Evolutionary conservation across 106 monocot species (phyloP), one percentile per base, ranked within the genome.

Genomic region (Platanthera zijinensis): DNA sequence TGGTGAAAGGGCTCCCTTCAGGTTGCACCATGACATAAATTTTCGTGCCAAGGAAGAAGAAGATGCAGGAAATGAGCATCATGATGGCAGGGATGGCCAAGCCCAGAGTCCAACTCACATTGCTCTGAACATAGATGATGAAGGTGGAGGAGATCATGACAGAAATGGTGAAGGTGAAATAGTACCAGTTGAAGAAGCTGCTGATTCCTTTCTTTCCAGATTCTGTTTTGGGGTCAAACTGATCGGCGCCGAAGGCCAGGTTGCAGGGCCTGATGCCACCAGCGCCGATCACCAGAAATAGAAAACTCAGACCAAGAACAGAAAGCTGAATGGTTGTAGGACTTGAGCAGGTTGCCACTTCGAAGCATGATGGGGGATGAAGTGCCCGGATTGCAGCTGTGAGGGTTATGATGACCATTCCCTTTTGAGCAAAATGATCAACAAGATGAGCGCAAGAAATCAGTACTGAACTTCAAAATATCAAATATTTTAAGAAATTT

Each of bases 171-270:
- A 86, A 84, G 76, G 89, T 89, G 79, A 87, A 84, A 84, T 91
- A 95, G 82, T 91, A 93, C 88, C 88, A 89, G 80, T 91, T 94
- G 91, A 94, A 91, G 88, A 95, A 95, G 87, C 91, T 95, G 77
- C 78, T 73, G 79, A 91, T 87, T 57, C 87, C 91, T 10, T 75
- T 77, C 74, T 68, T 69, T 5, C 91, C 91, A 9, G 77, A 74
- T 5, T 86, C 89, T 0, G 87, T 95, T 8, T 72, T 19, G 6
- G 89, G 85, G 64, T 95, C 67, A 78, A 95, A 95, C 74, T 95
- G 95, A 79, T 95, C 95, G 0, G 85, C 88, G 12, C 91, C 95
- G 47, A 95, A 95, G 46, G 95, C 82, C 7, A 95, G 78, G 84
- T 79, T 91, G 80, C 95, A 95, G 28, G 91, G 91, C 13, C 95